Percentiles rank a stretch among this genome's conserved stretches.
phyloP scores from a whole-genome alignment of 1,284 basidiomycete species.

The Neotropicomus parvogracilis region DNA sequence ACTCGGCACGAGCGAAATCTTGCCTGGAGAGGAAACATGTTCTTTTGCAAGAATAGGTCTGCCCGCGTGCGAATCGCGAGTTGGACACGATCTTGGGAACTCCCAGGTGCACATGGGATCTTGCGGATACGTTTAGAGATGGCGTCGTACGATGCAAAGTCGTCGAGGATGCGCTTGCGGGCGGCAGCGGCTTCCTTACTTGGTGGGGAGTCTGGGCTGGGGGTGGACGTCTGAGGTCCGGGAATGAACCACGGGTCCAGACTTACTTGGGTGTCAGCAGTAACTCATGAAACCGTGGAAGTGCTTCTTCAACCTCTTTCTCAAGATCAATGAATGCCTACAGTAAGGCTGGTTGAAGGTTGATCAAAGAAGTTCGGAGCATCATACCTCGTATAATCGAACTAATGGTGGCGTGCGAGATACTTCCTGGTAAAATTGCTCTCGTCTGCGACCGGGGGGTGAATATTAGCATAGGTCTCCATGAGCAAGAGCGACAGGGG shows the following conservation, averaged over 20 bases:
- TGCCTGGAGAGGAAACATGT: constrained; percentile 83
- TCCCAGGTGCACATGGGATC: constrained; percentile 62
- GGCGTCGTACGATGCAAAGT: constrained; percentile 86
- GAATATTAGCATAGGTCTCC: background rate
- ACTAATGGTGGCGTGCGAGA: constrained; percentile 60
- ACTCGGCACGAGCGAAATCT: constrained; percentile 10
- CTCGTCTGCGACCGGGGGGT: constrained; percentile 47
- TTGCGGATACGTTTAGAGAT: constrained; percentile 80
- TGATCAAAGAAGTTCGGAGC: background rate
- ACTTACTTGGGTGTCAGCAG: constrained; percentile 52
- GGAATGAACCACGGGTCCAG: background rate
- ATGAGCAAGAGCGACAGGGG: background rate
- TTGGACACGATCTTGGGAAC: constrained; percentile 83
- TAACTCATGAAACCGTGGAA: constrained; percentile 73
- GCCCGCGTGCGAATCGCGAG: constrained; percentile 76
- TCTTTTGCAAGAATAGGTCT: constrained; percentile 80
- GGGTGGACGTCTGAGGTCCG: background rate
- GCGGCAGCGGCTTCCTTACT: constrained; percentile 65
- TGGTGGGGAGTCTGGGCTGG: constrained; percentile 56
- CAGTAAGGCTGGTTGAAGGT: background rate
- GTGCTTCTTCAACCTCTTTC: constrained; percentile 63
- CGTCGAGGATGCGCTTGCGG: constrained; percentile 77
- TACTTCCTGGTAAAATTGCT: constrained; percentile 77
- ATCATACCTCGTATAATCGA: constrained; percentile 64
- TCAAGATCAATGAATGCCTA: constrained; percentile 76